Evolutionary conservation across 176 grass and related monocot genomes (phyloP), one percentile per base, ranked within the genome.

Genomic region (Bothriochloa decipiens): DNA sequence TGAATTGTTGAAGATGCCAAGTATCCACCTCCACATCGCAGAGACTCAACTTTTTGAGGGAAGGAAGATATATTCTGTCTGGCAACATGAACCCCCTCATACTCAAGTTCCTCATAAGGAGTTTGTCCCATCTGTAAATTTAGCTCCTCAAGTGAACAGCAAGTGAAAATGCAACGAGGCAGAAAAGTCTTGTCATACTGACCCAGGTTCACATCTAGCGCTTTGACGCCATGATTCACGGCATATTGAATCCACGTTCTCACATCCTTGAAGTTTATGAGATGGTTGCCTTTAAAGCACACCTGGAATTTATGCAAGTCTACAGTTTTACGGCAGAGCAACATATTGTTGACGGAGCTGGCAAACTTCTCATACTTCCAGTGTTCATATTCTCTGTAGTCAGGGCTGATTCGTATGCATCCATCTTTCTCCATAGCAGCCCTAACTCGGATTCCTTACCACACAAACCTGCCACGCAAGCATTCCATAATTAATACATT

Each of bases 161-260:
- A 82, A 20, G 85, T 82, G 85, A 82, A 87, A 82, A 87, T 76
- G 62, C 61, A 67, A 81, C 18, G 47, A 68, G 78, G 85, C 4
- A 82, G 25, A 58, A 8, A 0, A 60, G 58, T 25, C 63, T 75
- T 53, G 75, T 87, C 70, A 25, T 76, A 81, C 0, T 2, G 1
- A 58, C 0, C 8, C 43, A 69, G 3, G 16, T 52, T 1, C 26
- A 45, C 49, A n/a, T 82, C 78, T 16, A 87, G 78, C 35, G 82
- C 78, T 69, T 87, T 68, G 50, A 87, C 85, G 0, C 75, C 75
- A 47, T 87, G 85, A 37, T 87, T 87, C 37, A 87, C 36, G 11
- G 47, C 85, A 35, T 87, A 87, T 25, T 13, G 23, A 42, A 87
- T 87, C 85, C 85, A 87, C 25, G 42, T 81, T 50, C 70, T 75